Percentiles rank a stretch among this genome's conserved stretches.
phyloP scores from a whole-genome alignment of 225 moss, liverwort and hornwort species.

The Marchantia polymorpha region DNA sequence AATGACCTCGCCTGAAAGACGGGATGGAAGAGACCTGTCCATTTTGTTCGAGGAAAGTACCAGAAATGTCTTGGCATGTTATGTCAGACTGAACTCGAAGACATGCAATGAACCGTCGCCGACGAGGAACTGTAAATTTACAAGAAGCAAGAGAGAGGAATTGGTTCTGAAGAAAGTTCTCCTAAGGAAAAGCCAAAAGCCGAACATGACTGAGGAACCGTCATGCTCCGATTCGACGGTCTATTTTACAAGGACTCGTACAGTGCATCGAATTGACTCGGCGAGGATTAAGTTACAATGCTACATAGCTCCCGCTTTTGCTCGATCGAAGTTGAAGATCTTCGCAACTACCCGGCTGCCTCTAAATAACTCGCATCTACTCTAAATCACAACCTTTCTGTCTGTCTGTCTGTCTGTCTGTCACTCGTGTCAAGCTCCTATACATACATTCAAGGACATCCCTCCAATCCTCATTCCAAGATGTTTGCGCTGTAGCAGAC shows the following conservation, averaged over 20 bases:
- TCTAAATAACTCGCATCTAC: not conserved
- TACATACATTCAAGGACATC: not conserved
- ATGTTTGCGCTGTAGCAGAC: conserved; percentile 40
- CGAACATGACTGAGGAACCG: not conserved
- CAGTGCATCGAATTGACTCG: not conserved
- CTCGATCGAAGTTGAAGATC: not conserved
- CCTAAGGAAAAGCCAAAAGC: not conserved
- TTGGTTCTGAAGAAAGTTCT: not conserved
- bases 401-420: too few relatives aligned
- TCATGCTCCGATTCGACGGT: not conserved
- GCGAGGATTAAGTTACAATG: not conserved
- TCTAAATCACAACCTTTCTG: not conserved
- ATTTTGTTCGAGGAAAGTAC: too few relatives aligned
- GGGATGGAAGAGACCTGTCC: too few relatives aligned
- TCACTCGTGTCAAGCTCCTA: not conserved
- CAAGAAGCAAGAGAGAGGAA: not conserved
- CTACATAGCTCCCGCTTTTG: not conserved
- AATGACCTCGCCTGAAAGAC: too few relatives aligned
- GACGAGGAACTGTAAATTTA: not conserved
- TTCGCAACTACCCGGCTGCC: not conserved
- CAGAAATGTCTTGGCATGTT: not conserved
- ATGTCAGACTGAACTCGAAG: not conserved
- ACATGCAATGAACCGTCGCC: not conserved
- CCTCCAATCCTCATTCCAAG: conserved; percentile 23
- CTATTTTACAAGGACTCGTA: conserved; percentile 7